phyloP scores from a whole-genome alignment of 768 basidiomycete genomes.

The Agaricus subrufescens region DNA sequence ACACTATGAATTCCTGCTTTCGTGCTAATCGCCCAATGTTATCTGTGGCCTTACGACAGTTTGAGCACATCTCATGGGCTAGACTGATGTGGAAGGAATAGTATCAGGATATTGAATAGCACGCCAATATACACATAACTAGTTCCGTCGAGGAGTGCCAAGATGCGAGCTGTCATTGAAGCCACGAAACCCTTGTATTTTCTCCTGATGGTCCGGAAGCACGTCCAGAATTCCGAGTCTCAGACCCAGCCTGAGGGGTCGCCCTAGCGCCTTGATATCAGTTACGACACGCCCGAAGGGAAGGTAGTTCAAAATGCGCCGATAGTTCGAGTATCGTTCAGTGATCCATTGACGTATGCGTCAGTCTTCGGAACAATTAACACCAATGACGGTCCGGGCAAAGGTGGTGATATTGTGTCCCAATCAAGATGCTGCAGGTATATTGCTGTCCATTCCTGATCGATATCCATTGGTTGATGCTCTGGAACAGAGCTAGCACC shows the following conservation, averaged over 20 bases:
- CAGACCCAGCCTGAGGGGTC: too few species aligned
- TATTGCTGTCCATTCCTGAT: background rate
- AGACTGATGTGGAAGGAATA: background rate
- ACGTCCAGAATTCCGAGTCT: too few species aligned
- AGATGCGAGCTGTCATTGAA: background rate
- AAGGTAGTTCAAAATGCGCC: background rate
- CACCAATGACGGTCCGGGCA: background rate
- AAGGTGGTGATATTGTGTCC: constrained; percentile 3
- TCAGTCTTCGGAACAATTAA: constrained; percentile 8
- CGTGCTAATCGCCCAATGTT: background rate
- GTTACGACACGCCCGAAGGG: background rate
- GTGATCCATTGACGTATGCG: background rate
- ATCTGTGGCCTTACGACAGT: background rate
- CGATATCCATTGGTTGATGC: constrained; percentile 1
- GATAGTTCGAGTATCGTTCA: background rate
- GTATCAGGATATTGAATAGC: background rate
- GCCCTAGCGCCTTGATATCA: too few species aligned
- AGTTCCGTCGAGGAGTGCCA: background rate
- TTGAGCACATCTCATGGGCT: background rate
- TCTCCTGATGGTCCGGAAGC: too few species aligned
- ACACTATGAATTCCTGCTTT: background rate
- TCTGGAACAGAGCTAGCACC: constrained; percentile 3
- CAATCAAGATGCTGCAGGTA: constrained; percentile 1
- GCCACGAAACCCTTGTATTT: too few species aligned
- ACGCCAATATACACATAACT: background rate